phyloP scores from a whole-genome alignment of 2,329 filamentous ascomycete species.

The Shiraia bambusicola region DNA sequence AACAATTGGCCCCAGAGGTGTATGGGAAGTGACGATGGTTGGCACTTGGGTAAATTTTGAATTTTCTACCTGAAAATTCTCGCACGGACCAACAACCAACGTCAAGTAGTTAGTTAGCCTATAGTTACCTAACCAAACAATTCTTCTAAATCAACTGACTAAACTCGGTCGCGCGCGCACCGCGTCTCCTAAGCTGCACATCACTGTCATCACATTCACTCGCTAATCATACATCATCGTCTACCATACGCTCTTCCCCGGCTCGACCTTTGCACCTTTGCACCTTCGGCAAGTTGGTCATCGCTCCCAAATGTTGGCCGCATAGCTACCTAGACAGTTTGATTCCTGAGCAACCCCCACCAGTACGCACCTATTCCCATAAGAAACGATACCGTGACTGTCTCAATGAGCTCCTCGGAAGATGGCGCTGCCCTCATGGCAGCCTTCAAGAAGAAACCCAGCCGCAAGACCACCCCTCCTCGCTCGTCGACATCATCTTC shows the following conservation, averaged over 20 bases:
- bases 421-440: constrained; percentile 30
- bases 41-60: not conserved
- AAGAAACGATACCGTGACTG: not conserved
- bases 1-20: not conserved
- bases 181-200: constrained; percentile 13
- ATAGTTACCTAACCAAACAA: too few relatives aligned
- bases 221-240: not conserved
- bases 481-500: constrained; percentile 5
- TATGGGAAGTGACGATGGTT: not conserved
- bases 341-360: too few relatives aligned
- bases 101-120: too few relatives aligned
- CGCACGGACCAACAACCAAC: constrained; percentile 4
- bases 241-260: too few relatives aligned
- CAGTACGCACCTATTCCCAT: not conserved
- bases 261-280: not conserved
- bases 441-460: constrained; percentile 23
- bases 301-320: too few relatives aligned
- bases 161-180: constrained; percentile 3
- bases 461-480: constrained; percentile 1
- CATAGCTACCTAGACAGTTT: too few relatives aligned
- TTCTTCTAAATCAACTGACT: not conserved
- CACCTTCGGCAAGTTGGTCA: too few relatives aligned
- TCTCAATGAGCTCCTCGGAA: constrained; percentile 30
- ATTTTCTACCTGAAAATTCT: not conserved
- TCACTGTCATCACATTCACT: not conserved